A percentile compares a stretch with the other conserved stretches of the same genome.
These are phyloP conservation scores for Penicillium expansum DNA, from an alignment of 2,329 filamentous ascomycete genomes.

Conservation along the genomic window DNA sequence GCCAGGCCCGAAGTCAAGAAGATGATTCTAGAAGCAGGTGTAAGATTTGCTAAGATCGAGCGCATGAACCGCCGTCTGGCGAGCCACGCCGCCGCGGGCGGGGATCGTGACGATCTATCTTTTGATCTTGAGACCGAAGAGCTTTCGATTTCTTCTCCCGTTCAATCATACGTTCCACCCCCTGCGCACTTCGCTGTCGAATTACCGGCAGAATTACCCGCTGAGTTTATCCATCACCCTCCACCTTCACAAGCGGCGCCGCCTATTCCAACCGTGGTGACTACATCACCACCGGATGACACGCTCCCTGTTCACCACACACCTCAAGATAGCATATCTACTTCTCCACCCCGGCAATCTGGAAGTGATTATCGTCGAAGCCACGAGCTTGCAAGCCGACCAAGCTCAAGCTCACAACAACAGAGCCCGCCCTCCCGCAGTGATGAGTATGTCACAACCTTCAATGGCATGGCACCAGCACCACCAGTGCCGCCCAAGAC, in stretches of 20 bases:
- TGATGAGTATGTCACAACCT: constrained; percentile 30
- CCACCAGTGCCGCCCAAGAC: constrained; percentile 77
- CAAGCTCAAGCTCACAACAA: constrained; percentile 29
- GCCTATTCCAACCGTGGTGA: too few species aligned
- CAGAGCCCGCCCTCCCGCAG: constrained; percentile 36
- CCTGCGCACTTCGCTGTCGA: constrained; percentile 54
- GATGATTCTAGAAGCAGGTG: constrained; percentile 72
- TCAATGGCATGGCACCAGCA: constrained; percentile 55
- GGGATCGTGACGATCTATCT: constrained; percentile 26
- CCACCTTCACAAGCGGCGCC: constrained; percentile 18
- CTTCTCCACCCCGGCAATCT: constrained; percentile 28
- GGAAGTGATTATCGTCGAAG: constrained; percentile 35
- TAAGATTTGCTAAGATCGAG: constrained; percentile 80
- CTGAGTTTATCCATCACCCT: constrained; percentile 41
- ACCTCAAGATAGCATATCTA: constrained; percentile 26
- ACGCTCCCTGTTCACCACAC: constrained; percentile 29
- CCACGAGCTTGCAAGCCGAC: constrained; percentile 36
- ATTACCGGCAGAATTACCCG: constrained; percentile 60
- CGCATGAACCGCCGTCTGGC: constrained; percentile 70
- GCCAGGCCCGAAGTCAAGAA: constrained; percentile 68
- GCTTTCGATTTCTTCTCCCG: constrained; percentile 19
- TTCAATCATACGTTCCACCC: constrained; percentile 37
- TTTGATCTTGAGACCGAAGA: constrained; percentile 33
- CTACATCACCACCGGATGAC: constrained; percentile 32
- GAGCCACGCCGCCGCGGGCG: constrained; percentile 41